phyloP scores from a whole-genome alignment of 805 yeast genomes.

The Wickerhamomyces queroliae region DNA sequence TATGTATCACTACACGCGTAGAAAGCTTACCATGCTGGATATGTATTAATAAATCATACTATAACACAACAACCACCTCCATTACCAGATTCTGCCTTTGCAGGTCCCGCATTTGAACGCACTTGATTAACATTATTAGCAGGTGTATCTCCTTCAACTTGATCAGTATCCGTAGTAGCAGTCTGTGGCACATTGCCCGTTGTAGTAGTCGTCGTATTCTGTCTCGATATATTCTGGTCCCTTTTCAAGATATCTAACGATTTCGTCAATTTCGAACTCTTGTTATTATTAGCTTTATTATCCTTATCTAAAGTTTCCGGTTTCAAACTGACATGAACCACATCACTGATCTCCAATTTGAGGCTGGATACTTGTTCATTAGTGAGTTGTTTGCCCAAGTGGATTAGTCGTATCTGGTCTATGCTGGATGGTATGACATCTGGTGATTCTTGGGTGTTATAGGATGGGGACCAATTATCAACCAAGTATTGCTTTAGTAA shows the following conservation, averaged over 20 bases:
- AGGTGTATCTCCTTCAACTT: not conserved
- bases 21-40: too few relatives aligned
- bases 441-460: not conserved
- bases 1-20: not conserved
- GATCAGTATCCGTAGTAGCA: not conserved
- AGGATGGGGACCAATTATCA: not conserved
- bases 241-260: constrained; percentile 1
- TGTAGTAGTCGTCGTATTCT: not conserved
- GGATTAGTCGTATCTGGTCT: not conserved
- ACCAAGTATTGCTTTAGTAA: not conserved
- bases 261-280: not conserved
- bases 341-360: constrained; percentile 16
- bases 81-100: too few relatives aligned
- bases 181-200: not conserved
- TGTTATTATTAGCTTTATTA: constrained; percentile 26
- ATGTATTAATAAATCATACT: constrained; percentile 4
- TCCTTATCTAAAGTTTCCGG: constrained; percentile 11
- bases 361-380: constrained; percentile 5
- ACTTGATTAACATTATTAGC: not conserved
- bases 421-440: not conserved
- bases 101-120: too few relatives aligned
- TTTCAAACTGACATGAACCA: constrained; percentile 25
- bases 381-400: not conserved
- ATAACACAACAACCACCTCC: constrained; percentile 10
- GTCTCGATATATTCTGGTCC: too few relatives aligned